Base-by-base conservation (phyloP, 2,329 filamentous ascomycete genomes). In the Lomentospora prolificans region DNA sequence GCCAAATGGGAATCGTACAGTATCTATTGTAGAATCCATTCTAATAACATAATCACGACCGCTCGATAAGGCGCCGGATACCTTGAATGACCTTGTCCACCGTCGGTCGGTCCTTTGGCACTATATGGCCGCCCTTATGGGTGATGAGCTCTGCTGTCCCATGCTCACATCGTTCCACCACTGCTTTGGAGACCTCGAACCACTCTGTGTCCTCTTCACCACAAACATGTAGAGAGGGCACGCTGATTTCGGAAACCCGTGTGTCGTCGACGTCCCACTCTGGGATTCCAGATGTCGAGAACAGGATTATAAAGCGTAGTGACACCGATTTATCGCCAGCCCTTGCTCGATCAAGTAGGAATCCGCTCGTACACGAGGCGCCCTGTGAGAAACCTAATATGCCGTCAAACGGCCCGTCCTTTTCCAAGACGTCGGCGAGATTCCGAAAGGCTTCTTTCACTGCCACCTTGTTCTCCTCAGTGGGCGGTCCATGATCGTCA, bases 311-410 rank as follows among this genome's bases (percentile, higher is more conserved):
- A n/a, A 58, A 53, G 6, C 48, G 28, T 30, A 58, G 56, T n/a
- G 36, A 22, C n/a, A 28, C 31, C 3, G 44, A 17, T 7, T 14
- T 19, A 30, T 50, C 39, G 3, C 53, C 41, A n/a, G 31, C n/a
- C 14, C 17, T 33, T 17, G 44, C 30, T 52, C 50, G 56, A 7
- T 55, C 28, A 4, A 58, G 17, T 22, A 55, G 19, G 9, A 46
- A 30, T 8, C 24, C 44, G 17, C 9, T 30, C 6, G 55, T 17
- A 3, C 54, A 46, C 6, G 54, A 41, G n/a, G 59, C 60, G 2
- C 62, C 62, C 39, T 61, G 58, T 12, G 60, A 62, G 50, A 64
- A 64, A n/a, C 61, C 60, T 6, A 64, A 4, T 17, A 60, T 53
- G 17, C 56, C 60, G 36, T 64, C 62, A n/a, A 63, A 62, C 0